phyloP scores from a whole-genome alignment of 2,329 filamentous ascomycete species.

The Coccinonectria pachysandricola region DNA sequence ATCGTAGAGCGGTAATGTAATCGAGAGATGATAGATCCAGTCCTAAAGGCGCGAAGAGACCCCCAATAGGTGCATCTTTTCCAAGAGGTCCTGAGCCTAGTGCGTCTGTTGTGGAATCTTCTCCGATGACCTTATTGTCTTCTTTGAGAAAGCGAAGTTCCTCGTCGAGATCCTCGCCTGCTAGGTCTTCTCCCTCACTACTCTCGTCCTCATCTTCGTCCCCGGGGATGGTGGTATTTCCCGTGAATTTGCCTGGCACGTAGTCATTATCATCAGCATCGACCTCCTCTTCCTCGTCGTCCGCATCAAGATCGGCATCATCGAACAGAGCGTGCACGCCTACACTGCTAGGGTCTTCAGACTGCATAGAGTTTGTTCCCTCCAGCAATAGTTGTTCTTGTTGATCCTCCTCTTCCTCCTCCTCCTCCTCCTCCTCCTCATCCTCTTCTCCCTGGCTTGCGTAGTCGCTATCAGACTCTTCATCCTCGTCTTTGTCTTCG shows the following conservation, averaged over 20 bases:
- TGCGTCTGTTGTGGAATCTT: neutral
- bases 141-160: constrained; percentile 34
- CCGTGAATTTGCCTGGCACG: constrained; percentile 9
- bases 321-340: constrained; percentile 11
- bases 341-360: constrained; percentile 10
- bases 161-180: constrained; percentile 17
- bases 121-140: constrained; percentile 20
- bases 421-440: constrained; percentile 31
- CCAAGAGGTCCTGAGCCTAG: too few species aligned
- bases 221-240: constrained; percentile 7
- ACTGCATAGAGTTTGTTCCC: constrained; percentile 11
- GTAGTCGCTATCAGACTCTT: constrained; percentile 23
- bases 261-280: constrained; percentile 21
- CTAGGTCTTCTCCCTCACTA: constrained; percentile 4
- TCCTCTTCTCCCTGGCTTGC: too few species aligned
- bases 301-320: constrained; percentile 10
- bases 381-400: constrained; percentile 23
- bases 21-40: constrained; percentile 18
- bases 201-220: constrained; percentile 4
- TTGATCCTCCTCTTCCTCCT: constrained; percentile 21
- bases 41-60: neutral
- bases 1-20: constrained; percentile 25
- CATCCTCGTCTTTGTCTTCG: constrained; percentile 29
- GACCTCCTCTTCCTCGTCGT: constrained; percentile 8
- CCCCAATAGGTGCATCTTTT: neutral